These are phyloP conservation scores for Hericium alpestre DNA, from an alignment of 768 basidiomycete species.

Conservation along the genomic window DNA sequence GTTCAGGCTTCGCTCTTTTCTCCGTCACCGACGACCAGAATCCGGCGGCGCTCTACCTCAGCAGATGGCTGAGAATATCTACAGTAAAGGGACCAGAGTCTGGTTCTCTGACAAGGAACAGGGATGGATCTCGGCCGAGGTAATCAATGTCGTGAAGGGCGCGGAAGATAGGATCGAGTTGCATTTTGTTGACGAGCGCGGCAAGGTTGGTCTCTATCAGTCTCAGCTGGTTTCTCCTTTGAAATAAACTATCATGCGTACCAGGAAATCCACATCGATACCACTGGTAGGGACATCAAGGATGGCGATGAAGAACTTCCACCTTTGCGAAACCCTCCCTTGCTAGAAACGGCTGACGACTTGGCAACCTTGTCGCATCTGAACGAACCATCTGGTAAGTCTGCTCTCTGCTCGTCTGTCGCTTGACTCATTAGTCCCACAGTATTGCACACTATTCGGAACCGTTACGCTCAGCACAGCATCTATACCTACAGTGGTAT, in stretches of 20 bases:
- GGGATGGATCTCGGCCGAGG: conserved; percentile 89
- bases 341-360: conserved; percentile 95
- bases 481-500: conserved; percentile 99
- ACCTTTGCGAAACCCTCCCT: conserved; percentile 90
- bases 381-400: conserved; percentile 90
- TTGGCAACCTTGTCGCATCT: conserved; percentile 95
- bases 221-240: conserved; percentile 1
- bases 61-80: conserved; percentile 80
- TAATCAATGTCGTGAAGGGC: conserved; percentile 51
- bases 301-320: conserved; percentile 75
- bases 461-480: conserved; percentile 92
- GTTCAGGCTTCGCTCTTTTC: too few relatives aligned
- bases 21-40: too few relatives aligned
- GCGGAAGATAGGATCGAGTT: conserved; percentile 72
- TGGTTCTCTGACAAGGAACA: conserved; percentile 94
- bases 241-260: neutral
- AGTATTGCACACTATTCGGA: conserved; percentile 96
- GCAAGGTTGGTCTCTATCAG: conserved; percentile 50
- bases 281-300: conserved; percentile 70
- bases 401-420: neutral
- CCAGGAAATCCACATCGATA: conserved; percentile 72
- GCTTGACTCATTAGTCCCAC: conserved; percentile 1
- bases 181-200: conserved; percentile 80
- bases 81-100: conserved; percentile 81
- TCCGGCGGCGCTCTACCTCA: too few relatives aligned